Evolutionary conservation across 1,284 basidiomycete genomes (phyloP), one percentile per base, ranked within the genome.

Genomic region (Cryptococcus jaspeensis): DNA sequence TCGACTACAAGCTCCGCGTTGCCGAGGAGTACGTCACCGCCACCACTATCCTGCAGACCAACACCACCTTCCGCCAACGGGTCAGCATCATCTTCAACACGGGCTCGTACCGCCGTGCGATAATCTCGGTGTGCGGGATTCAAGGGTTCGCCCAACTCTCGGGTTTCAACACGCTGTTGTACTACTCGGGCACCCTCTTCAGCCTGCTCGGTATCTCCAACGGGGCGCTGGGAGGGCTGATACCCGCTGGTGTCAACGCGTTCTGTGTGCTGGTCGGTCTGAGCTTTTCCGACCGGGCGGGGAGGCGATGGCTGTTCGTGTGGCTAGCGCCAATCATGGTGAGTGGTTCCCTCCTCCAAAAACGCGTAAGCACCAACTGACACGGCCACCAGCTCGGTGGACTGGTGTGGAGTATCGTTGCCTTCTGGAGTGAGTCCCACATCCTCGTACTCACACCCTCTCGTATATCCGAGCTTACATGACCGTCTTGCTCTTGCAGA

Each of bases 111-210:
- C 62, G 64, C 42, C 43, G 64, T 11, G 50, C 66, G 9, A 61
- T 66, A 42, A 63, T 66, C 53, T 37, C 54, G 16, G 66, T 66
- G 16, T 50, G 41, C 12, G 58, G 56, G 11, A 22, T 66, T 1
- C 62, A 64, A 25, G 40, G 50, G 7, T 60, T 62, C 43, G 55
- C 53, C 1, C 77, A 77, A 45, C 59, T 76, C 1, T 67, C 61
- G 3, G 77, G 76, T 5, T 76, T 72, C 64, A 78, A 78, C 58
- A 67, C 65, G 0, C 53, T 42, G 0, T 66, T 67, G 5, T 76
- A 77, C 62, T 76, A 75, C 60, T 59, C 58, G 5, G 60, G 63
- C 2, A 70, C 65, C 1, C 43, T 78, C 37, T 75, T 78, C 56
- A 56, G 64, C n/a, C 60, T 61, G 12, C 69, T 71, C 9, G 74